These are phyloP conservation scores for Aureobasidium pullulans DNA, from an alignment of 2,329 filamentous ascomycete species.

Conservation along the genomic window DNA sequence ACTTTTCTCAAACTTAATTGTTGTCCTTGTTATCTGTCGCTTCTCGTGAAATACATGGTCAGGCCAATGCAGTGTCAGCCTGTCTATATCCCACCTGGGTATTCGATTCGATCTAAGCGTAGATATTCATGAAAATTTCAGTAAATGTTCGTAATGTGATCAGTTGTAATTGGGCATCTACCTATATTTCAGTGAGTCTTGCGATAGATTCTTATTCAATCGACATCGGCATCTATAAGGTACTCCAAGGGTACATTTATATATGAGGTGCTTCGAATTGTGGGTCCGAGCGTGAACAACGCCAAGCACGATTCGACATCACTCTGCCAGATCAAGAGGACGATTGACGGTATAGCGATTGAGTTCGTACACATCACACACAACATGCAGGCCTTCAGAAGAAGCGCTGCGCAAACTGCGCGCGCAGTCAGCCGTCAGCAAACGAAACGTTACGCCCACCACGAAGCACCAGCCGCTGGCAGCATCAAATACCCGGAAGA, in stretches of 20 bases:
- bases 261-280: conserved; percentile 1
- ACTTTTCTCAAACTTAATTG: no score
- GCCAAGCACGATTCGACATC: conserved; percentile 8
- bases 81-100: no score
- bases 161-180: no score
- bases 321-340: neutral
- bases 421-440: conserved; percentile 31
- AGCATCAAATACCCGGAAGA: conserved; percentile 29
- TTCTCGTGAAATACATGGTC: no score
- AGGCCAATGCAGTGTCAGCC: no score
- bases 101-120: no score
- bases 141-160: no score
- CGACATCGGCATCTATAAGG: neutral
- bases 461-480: conserved; percentile 29
- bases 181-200: neutral
- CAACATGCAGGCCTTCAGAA: conserved; percentile 40
- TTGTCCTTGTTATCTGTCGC: no score
- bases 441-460: conserved; percentile 33
- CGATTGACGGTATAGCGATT: conserved; percentile 2
- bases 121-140: no score
- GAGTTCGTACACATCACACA: conserved; percentile 9
- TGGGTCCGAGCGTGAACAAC: neutral
- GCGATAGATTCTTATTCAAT: no score
- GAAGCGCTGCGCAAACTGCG: conserved; percentile 35
- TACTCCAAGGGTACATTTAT: neutral